Percentiles rank a stretch among this genome's conserved stretches.
These are phyloP conservation scores for Eutrema yunnanense DNA, from an alignment of 345 rosid genomes.

Conservation along the genomic window DNA sequence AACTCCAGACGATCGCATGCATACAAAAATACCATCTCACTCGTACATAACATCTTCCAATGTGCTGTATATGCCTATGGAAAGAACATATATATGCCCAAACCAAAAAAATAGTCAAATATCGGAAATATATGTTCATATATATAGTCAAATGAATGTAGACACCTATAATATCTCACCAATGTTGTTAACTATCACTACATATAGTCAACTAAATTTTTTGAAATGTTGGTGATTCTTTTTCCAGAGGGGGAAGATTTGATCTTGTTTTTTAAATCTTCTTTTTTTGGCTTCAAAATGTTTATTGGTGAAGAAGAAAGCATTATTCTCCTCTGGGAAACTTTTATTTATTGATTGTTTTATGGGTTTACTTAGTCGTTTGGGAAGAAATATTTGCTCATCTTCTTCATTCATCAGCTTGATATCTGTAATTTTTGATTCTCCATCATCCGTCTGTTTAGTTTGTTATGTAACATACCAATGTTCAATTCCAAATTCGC, in stretches of 20 bases:
- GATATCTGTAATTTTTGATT: not conserved
- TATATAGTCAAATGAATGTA: too few species aligned
- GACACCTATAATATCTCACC: too few species aligned
- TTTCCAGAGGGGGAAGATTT: constrained; percentile 22
- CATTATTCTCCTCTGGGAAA: constrained; percentile 1
- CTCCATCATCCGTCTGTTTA: not conserved
- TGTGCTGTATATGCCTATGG: too few species aligned
- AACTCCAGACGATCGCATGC: too few species aligned
- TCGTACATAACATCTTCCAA: too few species aligned
- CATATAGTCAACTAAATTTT: too few species aligned
- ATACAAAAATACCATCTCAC: too few species aligned
- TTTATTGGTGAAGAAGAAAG: constrained; percentile 15
- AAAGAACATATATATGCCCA: too few species aligned
- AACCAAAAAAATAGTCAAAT: too few species aligned
- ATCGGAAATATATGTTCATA: too few species aligned
- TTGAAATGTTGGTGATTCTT: constrained; percentile 23
- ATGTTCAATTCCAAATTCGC: not conserved
- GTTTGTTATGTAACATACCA: not conserved
- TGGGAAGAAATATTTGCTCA: not conserved
- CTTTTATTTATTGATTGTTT: constrained; percentile 13
- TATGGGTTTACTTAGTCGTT: not conserved
- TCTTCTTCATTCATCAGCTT: not conserved
- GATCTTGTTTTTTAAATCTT: not conserved
- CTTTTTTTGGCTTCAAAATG: constrained; percentile 8
- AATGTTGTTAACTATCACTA: too few species aligned